Evolutionary conservation across 2,329 filamentous ascomycete species (phyloP), one percentile per base, ranked within the genome.

Genomic region (Celoporthe dispersa): DNA sequence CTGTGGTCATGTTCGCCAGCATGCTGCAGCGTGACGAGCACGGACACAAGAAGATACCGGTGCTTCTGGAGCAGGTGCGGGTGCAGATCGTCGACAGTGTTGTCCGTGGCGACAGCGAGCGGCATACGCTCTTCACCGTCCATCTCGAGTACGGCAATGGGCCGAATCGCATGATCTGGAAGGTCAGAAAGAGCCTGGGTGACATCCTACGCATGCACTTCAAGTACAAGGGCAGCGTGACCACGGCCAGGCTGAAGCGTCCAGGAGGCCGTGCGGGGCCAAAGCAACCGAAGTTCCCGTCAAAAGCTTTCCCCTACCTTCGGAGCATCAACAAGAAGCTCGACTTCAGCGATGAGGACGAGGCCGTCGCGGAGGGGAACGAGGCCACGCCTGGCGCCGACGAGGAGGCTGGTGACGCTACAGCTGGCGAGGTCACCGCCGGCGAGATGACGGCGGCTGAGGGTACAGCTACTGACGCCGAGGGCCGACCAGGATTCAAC

Each of bases 1-100:
- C 96, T 33, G 96, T 95, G 28, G 84, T 99, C 70, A 97, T 99
- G 80, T 84, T 99, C 66, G 96, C 96, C 9, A 98, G 94, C 77
- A 98, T 98, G 93, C 96, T 98, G 75, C 96, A 98, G 81, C 88
- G 96, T 69, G 96, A 99, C 75, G 96, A 99, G 80, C 93, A 98
- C 76, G 94, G 95, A 64, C 96, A 97, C 80, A 96, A 93, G 81
- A 90, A 94, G 70, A 97, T 99, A 69, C 96, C 96, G 0, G 94
- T 99, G 67, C 87, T 99, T 3, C 86, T 99, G 8, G 96, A 99
- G 80, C 96, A 99, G 82, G 86, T 99, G 70, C 97, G 97, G 79
- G 86, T 99, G 71, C 90, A 88, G 69, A 92, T 99, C 70, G 91
- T 90, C 11, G 93, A 98, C 76, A 97, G 94, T 76, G 84, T 85